These are phyloP conservation scores for Avena sativa DNA, from an alignment of 176 grass and related monocot genomes.

Conservation along the genomic window DNA sequence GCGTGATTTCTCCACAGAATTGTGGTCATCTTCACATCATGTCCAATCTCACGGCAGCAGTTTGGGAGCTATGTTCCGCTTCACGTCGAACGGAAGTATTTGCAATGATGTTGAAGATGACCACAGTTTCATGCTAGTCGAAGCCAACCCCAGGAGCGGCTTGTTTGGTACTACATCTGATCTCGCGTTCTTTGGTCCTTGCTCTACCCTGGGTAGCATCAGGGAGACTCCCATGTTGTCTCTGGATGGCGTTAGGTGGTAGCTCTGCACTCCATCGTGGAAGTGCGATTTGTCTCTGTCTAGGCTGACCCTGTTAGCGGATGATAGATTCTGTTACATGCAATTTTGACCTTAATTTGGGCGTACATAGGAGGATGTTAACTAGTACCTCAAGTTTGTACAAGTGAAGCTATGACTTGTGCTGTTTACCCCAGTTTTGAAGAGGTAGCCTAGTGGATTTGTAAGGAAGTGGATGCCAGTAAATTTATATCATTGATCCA, in stretches of 20 bases:
- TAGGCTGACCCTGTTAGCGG: background rate
- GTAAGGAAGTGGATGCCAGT: background rate
- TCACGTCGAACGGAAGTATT: slow-evolving; percentile 38
- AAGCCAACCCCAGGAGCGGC: slow-evolving; percentile 23
- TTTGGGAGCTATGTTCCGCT: slow-evolving; percentile 10
- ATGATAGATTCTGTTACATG: background rate
- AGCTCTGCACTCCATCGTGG: slow-evolving; percentile 13
- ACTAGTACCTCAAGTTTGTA: background rate
- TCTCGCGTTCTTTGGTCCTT: slow-evolving; percentile 33
- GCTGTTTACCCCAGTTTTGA: background rate
- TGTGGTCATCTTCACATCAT: slow-evolving; percentile 40
- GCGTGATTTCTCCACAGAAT: slow-evolving; percentile 19
- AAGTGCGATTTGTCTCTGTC: background rate
- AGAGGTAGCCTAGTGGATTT: background rate
- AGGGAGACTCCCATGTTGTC: slow-evolving; percentile 22
- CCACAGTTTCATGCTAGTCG: slow-evolving; percentile 17
- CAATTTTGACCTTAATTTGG: background rate
- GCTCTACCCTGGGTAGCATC: slow-evolving; percentile 41
- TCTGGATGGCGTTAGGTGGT: slow-evolving; percentile 40
- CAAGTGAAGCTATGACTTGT: background rate
- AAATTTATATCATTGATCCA: background rate
- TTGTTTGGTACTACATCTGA: slow-evolving; percentile 36
- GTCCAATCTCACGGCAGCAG: slow-evolving; percentile 37
- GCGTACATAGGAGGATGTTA: background rate
- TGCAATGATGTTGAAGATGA: slow-evolving; percentile 39